phyloP scores from a whole-genome alignment of 345 rosid genomes.

The Turritis glabra region DNA sequence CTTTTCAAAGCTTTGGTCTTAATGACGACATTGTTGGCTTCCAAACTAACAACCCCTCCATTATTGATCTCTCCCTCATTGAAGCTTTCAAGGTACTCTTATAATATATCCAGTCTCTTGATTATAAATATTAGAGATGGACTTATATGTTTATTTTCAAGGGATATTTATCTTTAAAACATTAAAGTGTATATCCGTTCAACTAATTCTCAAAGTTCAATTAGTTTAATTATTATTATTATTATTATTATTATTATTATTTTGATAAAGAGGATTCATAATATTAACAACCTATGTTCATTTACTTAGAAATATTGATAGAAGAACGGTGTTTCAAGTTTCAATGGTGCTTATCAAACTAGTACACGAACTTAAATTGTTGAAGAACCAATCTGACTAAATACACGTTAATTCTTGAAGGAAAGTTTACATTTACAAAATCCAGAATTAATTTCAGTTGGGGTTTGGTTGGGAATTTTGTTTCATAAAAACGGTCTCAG shows the following conservation, averaged over 20 bases:
- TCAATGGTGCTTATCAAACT: constrained; percentile 25
- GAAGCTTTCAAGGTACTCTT: constrained; percentile 71
- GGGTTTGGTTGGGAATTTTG: constrained; percentile 24
- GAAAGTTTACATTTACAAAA: constrained; percentile 19
- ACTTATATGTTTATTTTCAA: no score
- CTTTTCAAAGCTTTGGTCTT: constrained; percentile 66
- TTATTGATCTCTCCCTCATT: constrained; percentile 72
- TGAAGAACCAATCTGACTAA: constrained; percentile 11
- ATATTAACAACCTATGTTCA: neutral
- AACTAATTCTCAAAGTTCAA: neutral
- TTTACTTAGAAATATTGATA: neutral
- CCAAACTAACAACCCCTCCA: constrained; percentile 73
- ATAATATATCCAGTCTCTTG: neutral
- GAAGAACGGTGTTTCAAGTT: constrained; percentile 20
- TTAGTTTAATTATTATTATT: neutral
- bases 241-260: no score
- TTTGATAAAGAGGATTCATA: no score
- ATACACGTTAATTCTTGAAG: constrained; percentile 24
- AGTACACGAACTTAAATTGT: constrained; percentile 26
- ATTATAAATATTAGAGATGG: neutral
- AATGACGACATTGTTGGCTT: constrained; percentile 62
- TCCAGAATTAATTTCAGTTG: constrained; percentile 10
- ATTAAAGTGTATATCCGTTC: constrained; percentile 10
- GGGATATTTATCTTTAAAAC: neutral
- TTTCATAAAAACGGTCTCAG: neutral